Conservation (phyloP, 306 rosid species). For the Lagenaria siceraria region DNA sequence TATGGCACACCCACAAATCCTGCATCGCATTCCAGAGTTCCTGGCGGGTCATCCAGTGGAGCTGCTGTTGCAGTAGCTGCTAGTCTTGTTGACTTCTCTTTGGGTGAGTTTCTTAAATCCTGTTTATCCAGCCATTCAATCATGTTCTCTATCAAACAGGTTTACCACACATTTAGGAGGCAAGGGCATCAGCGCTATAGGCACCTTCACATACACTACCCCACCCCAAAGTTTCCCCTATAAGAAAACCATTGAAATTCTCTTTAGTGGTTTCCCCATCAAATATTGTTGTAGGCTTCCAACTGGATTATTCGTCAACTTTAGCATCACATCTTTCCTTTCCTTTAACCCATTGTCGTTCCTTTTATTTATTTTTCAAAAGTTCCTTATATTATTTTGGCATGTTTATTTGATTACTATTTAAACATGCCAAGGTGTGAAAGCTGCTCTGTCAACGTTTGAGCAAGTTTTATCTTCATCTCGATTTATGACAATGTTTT, state of each 20-base stretch:
- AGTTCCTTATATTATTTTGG: neutral
- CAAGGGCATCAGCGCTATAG: neutral
- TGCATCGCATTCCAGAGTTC: conserved; percentile 43
- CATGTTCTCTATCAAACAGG: neutral
- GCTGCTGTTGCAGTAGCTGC: conserved; percentile 96
- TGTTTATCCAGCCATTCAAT: neutral
- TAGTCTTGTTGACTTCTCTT: conserved; percentile 64
- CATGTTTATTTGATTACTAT: neutral
- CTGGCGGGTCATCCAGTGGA: conserved; percentile 93
- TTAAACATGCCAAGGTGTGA: too few relatives aligned
- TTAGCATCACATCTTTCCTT: neutral
- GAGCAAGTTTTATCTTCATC: too few relatives aligned
- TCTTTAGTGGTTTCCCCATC: too few relatives aligned
- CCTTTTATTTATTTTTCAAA: neutral
- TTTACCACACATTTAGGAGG: neutral
- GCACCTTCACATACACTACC: neutral
- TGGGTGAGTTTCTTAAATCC: conserved; percentile 44
- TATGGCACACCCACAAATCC: conserved; percentile 84
- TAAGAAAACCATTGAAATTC: neutral
- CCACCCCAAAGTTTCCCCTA: neutral
- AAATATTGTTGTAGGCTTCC: neutral
- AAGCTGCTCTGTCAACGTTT: too few relatives aligned
- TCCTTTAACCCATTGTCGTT: neutral
- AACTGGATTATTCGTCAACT: neutral
- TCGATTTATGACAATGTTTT: too few relatives aligned